Evolutionary conservation across 1,139 yeast species (phyloP), one percentile per base, ranked within the genome.

Genomic region (Protomyces inundatus): DNA sequence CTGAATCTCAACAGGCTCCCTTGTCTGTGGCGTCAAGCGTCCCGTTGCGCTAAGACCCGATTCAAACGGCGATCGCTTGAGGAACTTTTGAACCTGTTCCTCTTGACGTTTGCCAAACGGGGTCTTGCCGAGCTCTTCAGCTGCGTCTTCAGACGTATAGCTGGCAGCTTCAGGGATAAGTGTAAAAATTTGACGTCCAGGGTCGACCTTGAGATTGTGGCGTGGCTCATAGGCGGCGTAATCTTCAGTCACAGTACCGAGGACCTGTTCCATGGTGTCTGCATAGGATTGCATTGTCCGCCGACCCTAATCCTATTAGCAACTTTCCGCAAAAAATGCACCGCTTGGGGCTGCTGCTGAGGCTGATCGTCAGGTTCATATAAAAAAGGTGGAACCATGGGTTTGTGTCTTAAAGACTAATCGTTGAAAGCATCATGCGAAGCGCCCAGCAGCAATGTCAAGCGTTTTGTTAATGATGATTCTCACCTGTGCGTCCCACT

Each of bases 401-500:
- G 14, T 34, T 39, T 57, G 14, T 37, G 62, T 58, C 62, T 58
- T 58, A 39, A 58, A 58, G 62, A 58, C 62, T 58, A 58, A 58
- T 58, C 62, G 62, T 42, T 42, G 48, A 42, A 42, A 14, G 48
- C 48, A 42, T 42, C 48, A 42, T 4, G n/a, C 48, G 23, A 42
- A 30, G 30, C n/a, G 48, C 48, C 23, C 32, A 42, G 16, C 30
- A 23, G 32, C 4, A 10, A 4, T 42, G 9, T 1, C 32, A 3
- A n/a, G 12, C 5, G 16, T 6, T 30, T 14, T 36, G 12, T 36
- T 36, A 23, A 23, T 23, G 23, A 23, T 23, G 34, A 35, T 32
- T 30, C 62, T 51, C 40, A 58, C 62, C 56, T 52, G 45, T 4
- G 39, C 32, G n/a, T n/a, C 16, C 62, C 62, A 58, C 33, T 33